phyloP scores from a whole-genome alignment of 2,329 filamentous ascomycete species.

The Pseudophaeomoniella oleicola region DNA sequence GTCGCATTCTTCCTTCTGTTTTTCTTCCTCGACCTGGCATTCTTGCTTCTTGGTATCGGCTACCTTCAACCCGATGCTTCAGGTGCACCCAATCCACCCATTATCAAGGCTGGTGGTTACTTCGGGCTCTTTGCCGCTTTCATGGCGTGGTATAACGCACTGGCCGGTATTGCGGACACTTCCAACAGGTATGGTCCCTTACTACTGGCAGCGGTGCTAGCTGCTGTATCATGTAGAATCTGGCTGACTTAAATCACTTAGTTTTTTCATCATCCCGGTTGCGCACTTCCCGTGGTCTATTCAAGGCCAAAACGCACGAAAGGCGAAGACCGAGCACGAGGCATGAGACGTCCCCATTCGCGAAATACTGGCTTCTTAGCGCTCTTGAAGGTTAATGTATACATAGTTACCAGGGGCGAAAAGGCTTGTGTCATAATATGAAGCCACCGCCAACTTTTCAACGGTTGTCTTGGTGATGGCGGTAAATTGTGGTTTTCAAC shows the following conservation, averaged over 20 bases:
- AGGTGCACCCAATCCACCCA: conserved; percentile 24
- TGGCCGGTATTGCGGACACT: conserved; percentile 63
- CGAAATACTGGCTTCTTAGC: too few relatives aligned
- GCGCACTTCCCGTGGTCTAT: conserved; percentile 92
- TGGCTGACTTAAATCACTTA: conserved; percentile 20
- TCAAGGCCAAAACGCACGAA: conserved; percentile 49
- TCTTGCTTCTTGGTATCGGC: conserved; percentile 55
- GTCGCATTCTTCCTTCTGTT: conserved; percentile 67
- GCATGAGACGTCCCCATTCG: too few relatives aligned
- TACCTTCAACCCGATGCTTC: conserved; percentile 40
- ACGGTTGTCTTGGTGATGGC: too few relatives aligned
- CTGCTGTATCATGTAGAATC: neutral
- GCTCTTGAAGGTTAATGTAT: too few relatives aligned
- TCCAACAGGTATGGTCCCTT: conserved; percentile 22
- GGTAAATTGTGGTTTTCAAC: too few relatives aligned
- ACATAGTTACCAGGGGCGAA: too few relatives aligned
- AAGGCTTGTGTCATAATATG: too few relatives aligned
- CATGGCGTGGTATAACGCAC: conserved; percentile 73
- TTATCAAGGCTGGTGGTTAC: conserved; percentile 58
- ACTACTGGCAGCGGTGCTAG: neutral
- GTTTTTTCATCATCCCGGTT: conserved; percentile 87
- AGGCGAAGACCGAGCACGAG: conserved; percentile 5
- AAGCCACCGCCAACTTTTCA: too few relatives aligned
- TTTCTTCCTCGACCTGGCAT: conserved; percentile 61
- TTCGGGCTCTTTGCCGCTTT: conserved; percentile 75